Conservation (phyloP, 2,329 filamentous ascomycete species). For the Fusarium miscanthi region DNA sequence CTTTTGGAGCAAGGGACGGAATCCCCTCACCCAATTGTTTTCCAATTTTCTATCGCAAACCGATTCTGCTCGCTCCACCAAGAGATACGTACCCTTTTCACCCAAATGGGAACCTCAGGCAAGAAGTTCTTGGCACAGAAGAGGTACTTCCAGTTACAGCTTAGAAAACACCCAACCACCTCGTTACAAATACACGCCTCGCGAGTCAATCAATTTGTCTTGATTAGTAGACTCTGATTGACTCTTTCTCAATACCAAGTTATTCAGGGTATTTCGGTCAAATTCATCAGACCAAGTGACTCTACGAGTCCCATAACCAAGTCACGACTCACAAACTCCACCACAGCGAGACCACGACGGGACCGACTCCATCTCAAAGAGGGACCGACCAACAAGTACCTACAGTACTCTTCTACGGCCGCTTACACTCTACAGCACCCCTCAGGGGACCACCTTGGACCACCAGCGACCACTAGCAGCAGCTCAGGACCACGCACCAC, state of each 20-base stretch:
- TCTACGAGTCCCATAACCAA: slow-evolving; percentile 33
- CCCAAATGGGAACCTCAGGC: slow-evolving; percentile 25
- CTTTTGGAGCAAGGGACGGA: slow-evolving; percentile 26
- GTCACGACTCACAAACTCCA: slow-evolving; percentile 32
- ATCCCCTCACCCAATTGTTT: slow-evolving; percentile 16
- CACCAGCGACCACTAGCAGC: slow-evolving; percentile 34
- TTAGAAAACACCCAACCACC: slow-evolving; percentile 38
- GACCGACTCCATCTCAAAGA: slow-evolving; percentile 31
- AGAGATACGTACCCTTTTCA: slow-evolving; percentile 12
- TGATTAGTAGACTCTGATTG: slow-evolving; percentile 27
- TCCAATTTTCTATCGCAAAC: neutral
- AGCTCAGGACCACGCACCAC: slow-evolving; percentile 39
- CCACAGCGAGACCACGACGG: slow-evolving; percentile 20
- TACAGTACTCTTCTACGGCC: slow-evolving; percentile 16
- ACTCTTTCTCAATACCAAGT: slow-evolving; percentile 15
- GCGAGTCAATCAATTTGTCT: slow-evolving; percentile 37
- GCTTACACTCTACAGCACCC: slow-evolving; percentile 33
- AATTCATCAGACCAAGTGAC: slow-evolving; percentile 38
- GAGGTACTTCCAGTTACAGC: slow-evolving; percentile 18
- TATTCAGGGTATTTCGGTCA: slow-evolving; percentile 4
- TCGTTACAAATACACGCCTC: slow-evolving; percentile 33
- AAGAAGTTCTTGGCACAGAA: slow-evolving; percentile 22
- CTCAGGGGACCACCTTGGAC: slow-evolving; percentile 41
- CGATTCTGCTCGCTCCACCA: slow-evolving; percentile 19
- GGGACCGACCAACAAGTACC: slow-evolving; percentile 31